Evolutionary conservation across 2,329 filamentous ascomycete genomes (phyloP), one percentile per base, ranked within the genome.

Genomic region (Fusarium lateritium): DNA sequence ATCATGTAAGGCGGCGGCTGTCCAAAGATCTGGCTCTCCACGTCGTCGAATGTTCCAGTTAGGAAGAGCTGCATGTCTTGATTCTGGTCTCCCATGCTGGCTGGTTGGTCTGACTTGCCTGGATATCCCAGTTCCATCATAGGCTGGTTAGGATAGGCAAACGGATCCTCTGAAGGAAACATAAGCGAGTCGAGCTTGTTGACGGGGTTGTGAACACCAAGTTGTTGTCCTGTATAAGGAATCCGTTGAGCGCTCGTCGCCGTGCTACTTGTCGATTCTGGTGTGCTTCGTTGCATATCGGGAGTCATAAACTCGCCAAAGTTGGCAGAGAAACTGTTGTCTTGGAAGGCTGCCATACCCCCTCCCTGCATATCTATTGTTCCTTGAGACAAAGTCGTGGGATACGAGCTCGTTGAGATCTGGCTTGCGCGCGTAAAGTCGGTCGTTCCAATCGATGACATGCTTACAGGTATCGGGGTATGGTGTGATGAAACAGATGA

Each of bases 121-220:
- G 79, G 79, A 70, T 78, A 82, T 11, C 83, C 83, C 40, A 87
- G 82, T 70, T 88, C 84, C 81, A 91, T 89, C 82, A 91, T 88
- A 1, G 91, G 89, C 69, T 93, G 91, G 73, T 91, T 93, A 0
- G 92, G 92, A 73, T 95, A 96, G 0, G 90, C 91, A 67, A 95
- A 91, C 0, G 92, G 92, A 72, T 95, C 92, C 34, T 88, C 86
- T 0, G 91, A 91, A 2, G 92, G 90, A 74, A 95, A 95, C 91
- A 95, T 94, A 81, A 94, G 88, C 5, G 90, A 88, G 61, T 91
- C 91, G 8, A 94, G 85, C 75, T 93, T 92, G 68, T 91, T 87
- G 17, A 94, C 82, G 6, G 82, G 80, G 71, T 82, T 86, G 46
- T 79, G 61, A 64, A 75, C 54, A 52, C 73, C 71, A 7, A 79